phyloP scores from a whole-genome alignment of 106 monocot genomes.

The Gastrodia elata region DNA sequence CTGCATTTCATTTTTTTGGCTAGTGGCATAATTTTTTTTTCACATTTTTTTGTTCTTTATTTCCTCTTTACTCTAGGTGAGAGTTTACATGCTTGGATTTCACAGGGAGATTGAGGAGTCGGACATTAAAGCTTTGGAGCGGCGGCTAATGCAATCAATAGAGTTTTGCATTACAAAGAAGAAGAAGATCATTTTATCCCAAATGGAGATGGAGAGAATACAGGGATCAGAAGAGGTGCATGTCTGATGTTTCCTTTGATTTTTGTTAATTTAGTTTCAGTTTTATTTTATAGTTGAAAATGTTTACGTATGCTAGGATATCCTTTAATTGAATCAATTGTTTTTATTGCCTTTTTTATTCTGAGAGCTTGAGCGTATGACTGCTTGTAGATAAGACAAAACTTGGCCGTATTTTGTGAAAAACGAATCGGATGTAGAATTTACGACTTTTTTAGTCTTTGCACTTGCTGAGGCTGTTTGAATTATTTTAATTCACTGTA shows the following conservation, averaged over 20 bases:
- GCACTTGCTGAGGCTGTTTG: not conserved
- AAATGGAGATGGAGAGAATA: slow-evolving; percentile 87
- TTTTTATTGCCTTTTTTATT: not conserved
- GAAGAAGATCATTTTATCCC: slow-evolving; percentile 86
- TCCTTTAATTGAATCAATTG: not conserved
- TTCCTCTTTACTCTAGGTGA: not conserved
- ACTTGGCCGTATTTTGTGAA: not conserved
- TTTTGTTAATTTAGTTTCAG: not conserved
- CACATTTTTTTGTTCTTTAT: slow-evolving; percentile 2
- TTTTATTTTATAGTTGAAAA: not conserved
- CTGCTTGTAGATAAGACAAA: not conserved
- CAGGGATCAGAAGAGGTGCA: slow-evolving; percentile 92
- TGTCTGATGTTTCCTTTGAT: not conserved
- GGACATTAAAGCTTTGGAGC: slow-evolving; percentile 87
- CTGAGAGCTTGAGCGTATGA: not conserved
- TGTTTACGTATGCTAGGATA: not conserved
- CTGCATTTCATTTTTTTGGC: not conserved
- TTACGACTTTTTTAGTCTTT: not conserved
- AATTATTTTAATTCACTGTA: not conserved
- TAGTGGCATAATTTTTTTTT: not conserved
- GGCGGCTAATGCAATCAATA: slow-evolving; percentile 93
- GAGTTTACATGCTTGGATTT: not conserved
- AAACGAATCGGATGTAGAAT: not conserved
- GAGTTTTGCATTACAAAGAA: slow-evolving; percentile 89
- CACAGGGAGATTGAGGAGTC: slow-evolving; percentile 85